A percentile compares a stretch with the other conserved stretches of the same genome.
Evolutionary conservation across 208 protist genomes (phyloP).

Genomic region (Leishmania amazonensis): DNA sequence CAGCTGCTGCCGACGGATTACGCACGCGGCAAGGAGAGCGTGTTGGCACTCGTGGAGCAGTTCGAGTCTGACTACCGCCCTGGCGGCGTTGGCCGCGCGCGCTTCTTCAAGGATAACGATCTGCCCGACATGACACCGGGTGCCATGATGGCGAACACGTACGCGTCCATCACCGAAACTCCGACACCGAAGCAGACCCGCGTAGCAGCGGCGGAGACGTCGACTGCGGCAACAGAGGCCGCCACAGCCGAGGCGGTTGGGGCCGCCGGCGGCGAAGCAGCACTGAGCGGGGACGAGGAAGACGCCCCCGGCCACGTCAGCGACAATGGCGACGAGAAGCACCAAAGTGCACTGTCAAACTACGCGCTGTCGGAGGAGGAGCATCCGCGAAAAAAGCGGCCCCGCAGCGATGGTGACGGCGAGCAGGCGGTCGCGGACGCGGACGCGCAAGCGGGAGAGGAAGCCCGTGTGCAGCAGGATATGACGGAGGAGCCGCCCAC

Average conservation of each 20-base stretch:
- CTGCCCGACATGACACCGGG: conserved; percentile 32
- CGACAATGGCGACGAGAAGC: not conserved
- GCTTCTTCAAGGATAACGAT: conserved; percentile 74
- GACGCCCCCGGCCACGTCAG: not conserved
- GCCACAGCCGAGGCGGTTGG: not conserved
- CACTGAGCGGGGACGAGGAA: conserved; percentile 1
- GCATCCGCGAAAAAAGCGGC: not conserved
- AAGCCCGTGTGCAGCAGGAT: not conserved
- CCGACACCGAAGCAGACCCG: not conserved
- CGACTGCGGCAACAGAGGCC: not conserved
- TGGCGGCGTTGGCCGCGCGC: conserved; percentile 64
- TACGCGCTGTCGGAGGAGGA: not conserved
- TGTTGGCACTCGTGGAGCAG: conserved; percentile 57
- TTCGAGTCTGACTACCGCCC: conserved; percentile 79
- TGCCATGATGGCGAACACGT: conserved; percentile 27
- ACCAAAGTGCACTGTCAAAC: not conserved
- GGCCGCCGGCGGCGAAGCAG: not conserved
- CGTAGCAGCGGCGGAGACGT: not conserved
- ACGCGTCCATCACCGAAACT: conserved; percentile 22
- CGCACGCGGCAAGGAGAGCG: conserved; percentile 48
- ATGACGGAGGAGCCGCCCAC: conserved; percentile 1
- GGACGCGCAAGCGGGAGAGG: not conserved
- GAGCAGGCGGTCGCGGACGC: conserved; percentile 1
- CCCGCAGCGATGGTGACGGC: not conserved
- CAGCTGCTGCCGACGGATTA: conserved; percentile 72